phyloP scores from a whole-genome alignment of 2,329 filamentous ascomycete genomes.

The Cordyceps tenuipes region DNA sequence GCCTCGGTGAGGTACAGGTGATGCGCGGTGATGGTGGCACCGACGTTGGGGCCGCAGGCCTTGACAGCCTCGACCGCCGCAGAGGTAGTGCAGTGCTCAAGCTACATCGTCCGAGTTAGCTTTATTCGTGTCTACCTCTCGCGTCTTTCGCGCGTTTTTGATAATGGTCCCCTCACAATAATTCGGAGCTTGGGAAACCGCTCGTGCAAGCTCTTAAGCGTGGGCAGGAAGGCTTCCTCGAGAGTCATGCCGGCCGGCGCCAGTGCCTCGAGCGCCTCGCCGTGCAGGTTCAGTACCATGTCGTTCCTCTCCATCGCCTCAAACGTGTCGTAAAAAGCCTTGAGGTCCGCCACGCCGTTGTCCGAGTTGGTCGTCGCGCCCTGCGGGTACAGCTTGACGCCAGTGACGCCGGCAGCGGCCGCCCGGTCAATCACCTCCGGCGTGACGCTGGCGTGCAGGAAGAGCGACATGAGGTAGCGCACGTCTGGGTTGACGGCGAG shows the following conservation, averaged over 20 bases:
- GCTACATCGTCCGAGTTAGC: constrained; percentile 15
- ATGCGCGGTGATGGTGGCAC: constrained; percentile 76
- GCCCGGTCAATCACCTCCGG: constrained; percentile 65
- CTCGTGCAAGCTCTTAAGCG: constrained; percentile 61
- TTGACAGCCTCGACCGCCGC: constrained; percentile 72
- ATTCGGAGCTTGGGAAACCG: constrained; percentile 66
- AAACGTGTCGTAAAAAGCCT: constrained; percentile 70
- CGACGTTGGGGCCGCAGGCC: constrained; percentile 68
- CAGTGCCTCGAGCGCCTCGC: constrained; percentile 56
- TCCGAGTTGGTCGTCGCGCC: constrained; percentile 57
- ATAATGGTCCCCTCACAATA: constrained; percentile 27
- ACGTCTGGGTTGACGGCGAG: constrained; percentile 52
- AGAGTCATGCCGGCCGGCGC: constrained; percentile 39
- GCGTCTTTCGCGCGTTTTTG: background rate
- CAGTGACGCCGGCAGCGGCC: constrained; percentile 59
- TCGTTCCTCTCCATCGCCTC: constrained; percentile 79
- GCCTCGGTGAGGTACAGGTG: constrained; percentile 76
- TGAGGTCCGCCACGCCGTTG: constrained; percentile 61
- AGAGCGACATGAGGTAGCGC: constrained; percentile 67
- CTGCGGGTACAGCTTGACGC: constrained; percentile 64
- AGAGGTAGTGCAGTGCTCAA: constrained; percentile 84
- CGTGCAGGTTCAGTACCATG: constrained; percentile 87
- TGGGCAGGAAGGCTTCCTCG: constrained; percentile 65
- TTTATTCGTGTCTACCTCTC: background rate
- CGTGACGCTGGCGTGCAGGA: constrained; percentile 54